Conservation (phyloP, 225 moss, liverwort and hornwort genomes). For the Lunularia cruciata region DNA sequence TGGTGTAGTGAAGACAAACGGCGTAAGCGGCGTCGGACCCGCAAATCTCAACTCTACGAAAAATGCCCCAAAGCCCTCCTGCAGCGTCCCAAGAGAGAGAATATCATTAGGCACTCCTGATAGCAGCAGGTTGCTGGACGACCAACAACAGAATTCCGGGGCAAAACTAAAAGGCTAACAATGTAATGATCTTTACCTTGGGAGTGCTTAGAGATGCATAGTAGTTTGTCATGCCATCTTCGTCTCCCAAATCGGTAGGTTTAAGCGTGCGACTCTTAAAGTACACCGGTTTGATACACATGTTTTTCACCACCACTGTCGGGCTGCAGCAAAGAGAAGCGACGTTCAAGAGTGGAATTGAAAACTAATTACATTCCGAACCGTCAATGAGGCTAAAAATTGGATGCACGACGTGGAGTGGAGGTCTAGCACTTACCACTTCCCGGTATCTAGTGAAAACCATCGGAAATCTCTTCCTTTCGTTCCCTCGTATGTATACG, state of each 20-base stretch:
- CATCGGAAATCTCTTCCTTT: slow-evolving; percentile 81
- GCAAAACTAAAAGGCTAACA: not conserved
- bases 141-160: too few species aligned
- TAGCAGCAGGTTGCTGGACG: too few species aligned
- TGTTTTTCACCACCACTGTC: slow-evolving; percentile 53
- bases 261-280: slow-evolving; percentile 52
- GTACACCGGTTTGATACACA: slow-evolving; percentile 76
- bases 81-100: slow-evolving; percentile 1
- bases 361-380: too few species aligned
- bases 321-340: slow-evolving; percentile 46
- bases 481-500: slow-evolving; percentile 56
- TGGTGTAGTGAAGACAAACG: slow-evolving; percentile 81
- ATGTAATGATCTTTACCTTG: slow-evolving; percentile 44
- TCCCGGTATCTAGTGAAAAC: slow-evolving; percentile 63
- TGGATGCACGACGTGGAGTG: too few species aligned
- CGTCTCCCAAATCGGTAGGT: slow-evolving; percentile 28
- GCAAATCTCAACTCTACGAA: slow-evolving; percentile 84
- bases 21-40: slow-evolving; percentile 56
- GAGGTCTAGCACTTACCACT: slow-evolving; percentile 54
- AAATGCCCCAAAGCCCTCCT: slow-evolving; percentile 92
- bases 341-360: too few species aligned
- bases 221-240: slow-evolving; percentile 44
- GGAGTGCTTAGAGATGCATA: slow-evolving; percentile 55
- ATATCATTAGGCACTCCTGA: not conserved
- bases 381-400: too few species aligned